Evolutionary conservation across 176 grass and related monocot species (phyloP).

Genomic region (Poa pratensis): DNA sequence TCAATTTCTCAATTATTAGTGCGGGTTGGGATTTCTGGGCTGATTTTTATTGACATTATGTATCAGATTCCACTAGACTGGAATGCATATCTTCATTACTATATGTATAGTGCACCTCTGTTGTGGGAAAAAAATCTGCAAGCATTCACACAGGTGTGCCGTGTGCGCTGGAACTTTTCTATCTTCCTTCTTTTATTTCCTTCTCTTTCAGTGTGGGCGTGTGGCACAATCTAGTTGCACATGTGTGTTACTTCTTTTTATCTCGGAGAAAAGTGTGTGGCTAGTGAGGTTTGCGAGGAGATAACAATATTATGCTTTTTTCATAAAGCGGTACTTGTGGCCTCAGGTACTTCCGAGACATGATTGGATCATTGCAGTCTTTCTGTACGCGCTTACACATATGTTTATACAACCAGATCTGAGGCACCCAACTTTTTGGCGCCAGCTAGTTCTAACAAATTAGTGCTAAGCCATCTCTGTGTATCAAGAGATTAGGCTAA

Average conservation of each 20-base stretch:
- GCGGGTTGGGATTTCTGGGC: neutral
- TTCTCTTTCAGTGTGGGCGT: neutral
- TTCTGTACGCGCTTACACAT: neutral
- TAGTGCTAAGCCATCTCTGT: neutral
- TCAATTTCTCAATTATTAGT: neutral
- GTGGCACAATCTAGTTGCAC: neutral
- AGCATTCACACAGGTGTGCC: conserved; percentile 5
- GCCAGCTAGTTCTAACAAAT: neutral
- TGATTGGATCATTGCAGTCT: neutral
- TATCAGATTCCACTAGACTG: neutral
- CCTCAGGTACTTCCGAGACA: conserved; percentile 3
- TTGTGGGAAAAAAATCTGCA: neutral
- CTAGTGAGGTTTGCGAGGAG: neutral
- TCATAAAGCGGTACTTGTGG: conserved; percentile 1
- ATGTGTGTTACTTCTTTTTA: neutral
- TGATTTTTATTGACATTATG: neutral
- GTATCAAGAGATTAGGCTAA: conserved; percentile 17
- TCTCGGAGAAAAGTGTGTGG: neutral
- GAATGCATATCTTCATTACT: neutral
- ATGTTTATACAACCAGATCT: neutral
- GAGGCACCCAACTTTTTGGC: neutral
- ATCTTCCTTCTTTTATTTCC: neutral
- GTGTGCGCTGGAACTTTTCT: neutral
- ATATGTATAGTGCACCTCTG: neutral
- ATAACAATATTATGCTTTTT: conserved; percentile 6